A percentile compares a stretch with the other conserved stretches of the same genome.
Evolutionary conservation across 2,329 filamentous ascomycete species (phyloP).

Genomic region (Botrytis cinerea): DNA sequence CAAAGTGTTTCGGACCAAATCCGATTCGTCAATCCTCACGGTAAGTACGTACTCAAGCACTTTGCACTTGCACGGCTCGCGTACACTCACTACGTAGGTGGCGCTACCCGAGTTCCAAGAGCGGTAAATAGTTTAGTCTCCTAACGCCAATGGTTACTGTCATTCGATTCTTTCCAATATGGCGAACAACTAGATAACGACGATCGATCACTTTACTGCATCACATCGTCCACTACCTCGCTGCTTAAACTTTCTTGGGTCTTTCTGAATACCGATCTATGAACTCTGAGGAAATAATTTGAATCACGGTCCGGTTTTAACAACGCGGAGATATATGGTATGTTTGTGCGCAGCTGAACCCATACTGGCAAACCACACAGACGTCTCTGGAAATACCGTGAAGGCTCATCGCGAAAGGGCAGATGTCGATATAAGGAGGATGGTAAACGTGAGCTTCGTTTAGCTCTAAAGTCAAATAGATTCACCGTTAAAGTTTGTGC

Average conservation of each 20-base stretch:
- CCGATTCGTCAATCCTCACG: background rate
- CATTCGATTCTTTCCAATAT: background rate
- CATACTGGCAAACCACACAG: conserved; percentile 1
- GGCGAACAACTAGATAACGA: conserved; percentile 1
- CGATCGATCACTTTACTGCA: background rate
- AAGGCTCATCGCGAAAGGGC: conserved; percentile 6
- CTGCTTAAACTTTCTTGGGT: background rate
- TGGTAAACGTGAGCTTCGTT: background rate
- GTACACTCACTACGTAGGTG: background rate
- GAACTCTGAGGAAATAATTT: background rate
- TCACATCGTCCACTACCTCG: background rate
- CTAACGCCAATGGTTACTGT: background rate
- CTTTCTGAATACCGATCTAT: background rate
- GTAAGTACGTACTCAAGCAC: background rate
- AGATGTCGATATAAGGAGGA: conserved; percentile 1
- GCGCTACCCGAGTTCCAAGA: background rate
- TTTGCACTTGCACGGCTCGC: background rate
- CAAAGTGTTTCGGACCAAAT: background rate
- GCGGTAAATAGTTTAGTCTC: conserved; percentile 1
- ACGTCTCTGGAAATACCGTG: background rate
- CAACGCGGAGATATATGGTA: conserved; percentile 6
- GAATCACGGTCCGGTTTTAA: background rate
- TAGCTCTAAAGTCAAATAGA: conserved; percentile 18
- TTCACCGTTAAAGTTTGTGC: conserved; percentile 2
- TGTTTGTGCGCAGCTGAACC: conserved; percentile 7